Percentiles rank a stretch among this genome's conserved stretches.
phyloP scores from a whole-genome alignment of 768 basidiomycete genomes.

The Sistotremastrum suecicum region DNA sequence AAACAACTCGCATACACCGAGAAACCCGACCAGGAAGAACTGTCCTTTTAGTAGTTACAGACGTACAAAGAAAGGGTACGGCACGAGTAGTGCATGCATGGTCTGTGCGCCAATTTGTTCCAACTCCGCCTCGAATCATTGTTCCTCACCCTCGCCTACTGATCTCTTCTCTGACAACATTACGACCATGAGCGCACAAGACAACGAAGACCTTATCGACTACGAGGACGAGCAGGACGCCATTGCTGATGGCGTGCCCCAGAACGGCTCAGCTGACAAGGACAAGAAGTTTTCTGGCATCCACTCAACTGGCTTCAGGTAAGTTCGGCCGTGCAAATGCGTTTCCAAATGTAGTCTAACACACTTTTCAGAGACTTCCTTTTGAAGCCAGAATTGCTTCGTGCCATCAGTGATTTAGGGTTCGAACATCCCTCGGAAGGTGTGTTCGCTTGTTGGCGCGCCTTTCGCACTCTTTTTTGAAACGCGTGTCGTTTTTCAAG shows the following conservation, averaged over 20 bases:
- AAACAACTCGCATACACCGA: too few relatives aligned
- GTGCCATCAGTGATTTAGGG: slow-evolving; percentile 97
- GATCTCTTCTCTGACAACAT: not conserved
- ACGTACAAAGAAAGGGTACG: too few relatives aligned
- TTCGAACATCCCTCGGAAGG: slow-evolving; percentile 99
- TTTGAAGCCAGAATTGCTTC: slow-evolving; percentile 90
- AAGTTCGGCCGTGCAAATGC: slow-evolving; percentile 11
- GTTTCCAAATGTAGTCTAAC: slow-evolving; percentile 9
- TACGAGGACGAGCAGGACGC: slow-evolving; percentile 87
- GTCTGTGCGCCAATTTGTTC: not conserved
- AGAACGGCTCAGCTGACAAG: slow-evolving; percentile 48
- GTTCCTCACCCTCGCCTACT: not conserved
- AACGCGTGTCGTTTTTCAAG: slow-evolving; percentile 24
- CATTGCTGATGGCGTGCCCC: slow-evolving; percentile 41
- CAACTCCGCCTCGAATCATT: slow-evolving; percentile 2
- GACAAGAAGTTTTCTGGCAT: slow-evolving; percentile 98
- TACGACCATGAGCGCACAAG: slow-evolving; percentile 54
- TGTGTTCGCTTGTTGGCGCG: slow-evolving; percentile 19
- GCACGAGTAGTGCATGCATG: too few relatives aligned
- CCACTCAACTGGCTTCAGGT: slow-evolving; percentile 99
- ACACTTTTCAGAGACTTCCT: slow-evolving; percentile 73
- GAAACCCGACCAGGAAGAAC: too few relatives aligned
- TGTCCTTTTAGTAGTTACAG: too few relatives aligned
- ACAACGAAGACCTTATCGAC: slow-evolving; percentile 88
- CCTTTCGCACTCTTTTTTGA: not conserved